These are phyloP conservation scores for Beauveria varroae DNA, from an alignment of 2,329 filamentous ascomycete genomes.

Conservation along the genomic window DNA sequence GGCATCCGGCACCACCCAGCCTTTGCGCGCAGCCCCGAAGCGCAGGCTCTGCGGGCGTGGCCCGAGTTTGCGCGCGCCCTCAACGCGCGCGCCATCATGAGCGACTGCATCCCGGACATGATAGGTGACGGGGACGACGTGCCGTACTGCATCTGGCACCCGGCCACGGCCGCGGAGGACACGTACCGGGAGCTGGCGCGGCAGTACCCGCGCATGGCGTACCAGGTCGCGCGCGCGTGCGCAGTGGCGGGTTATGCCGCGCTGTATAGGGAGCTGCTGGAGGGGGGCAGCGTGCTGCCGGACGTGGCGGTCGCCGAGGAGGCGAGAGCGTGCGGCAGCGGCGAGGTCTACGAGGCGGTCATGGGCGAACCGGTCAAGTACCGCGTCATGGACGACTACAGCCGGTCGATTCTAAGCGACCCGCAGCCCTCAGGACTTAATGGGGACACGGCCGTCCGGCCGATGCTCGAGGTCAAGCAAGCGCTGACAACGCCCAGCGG, in stretches of 20 bases:
- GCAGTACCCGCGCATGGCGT: slow-evolving; percentile 26
- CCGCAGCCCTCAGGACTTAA: slow-evolving; percentile 18
- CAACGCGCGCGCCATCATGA: slow-evolving; percentile 29
- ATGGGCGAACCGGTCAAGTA: slow-evolving; percentile 21
- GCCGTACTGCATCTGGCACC: slow-evolving; percentile 33
- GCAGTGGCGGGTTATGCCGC: slow-evolving; percentile 29
- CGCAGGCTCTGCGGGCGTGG: neutral
- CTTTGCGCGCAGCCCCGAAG: neutral
- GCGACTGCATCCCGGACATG: slow-evolving; percentile 23
- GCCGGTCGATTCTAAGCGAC: too few relatives aligned
- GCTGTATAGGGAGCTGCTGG: slow-evolving; percentile 27
- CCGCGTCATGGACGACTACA: slow-evolving; percentile 29
- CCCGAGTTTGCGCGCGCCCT: neutral
- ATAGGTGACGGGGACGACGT: slow-evolving; percentile 1
- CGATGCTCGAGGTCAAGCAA: neutral
- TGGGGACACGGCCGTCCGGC: slow-evolving; percentile 22
- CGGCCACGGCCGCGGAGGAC: slow-evolving; percentile 25
- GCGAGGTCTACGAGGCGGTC: slow-evolving; percentile 23
- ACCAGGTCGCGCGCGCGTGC: slow-evolving; percentile 31
- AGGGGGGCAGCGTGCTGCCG: slow-evolving; percentile 20
- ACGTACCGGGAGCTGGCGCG: slow-evolving; percentile 26
- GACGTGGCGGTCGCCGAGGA: slow-evolving; percentile 33
- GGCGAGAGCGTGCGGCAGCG: slow-evolving; percentile 20
- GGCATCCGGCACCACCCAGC: neutral
- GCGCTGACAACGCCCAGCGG: neutral